Conservation (phyloP, 106 monocot genomes). For the Chionographis japonica region DNA sequence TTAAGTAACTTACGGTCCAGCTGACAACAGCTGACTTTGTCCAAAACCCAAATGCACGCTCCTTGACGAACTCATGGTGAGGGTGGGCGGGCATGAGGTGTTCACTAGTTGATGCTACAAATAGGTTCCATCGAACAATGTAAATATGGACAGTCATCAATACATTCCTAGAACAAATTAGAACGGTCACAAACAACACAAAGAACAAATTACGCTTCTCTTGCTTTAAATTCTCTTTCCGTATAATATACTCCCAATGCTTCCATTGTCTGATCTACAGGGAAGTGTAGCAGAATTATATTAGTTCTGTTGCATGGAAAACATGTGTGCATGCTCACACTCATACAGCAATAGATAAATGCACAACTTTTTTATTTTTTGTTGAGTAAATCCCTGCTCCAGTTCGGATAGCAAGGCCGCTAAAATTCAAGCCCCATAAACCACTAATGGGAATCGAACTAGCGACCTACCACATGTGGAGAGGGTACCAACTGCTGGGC, state of each 20-base stretch:
- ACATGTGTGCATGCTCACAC: neutral
- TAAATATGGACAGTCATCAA: neutral
- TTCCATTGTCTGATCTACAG: constrained; percentile 70
- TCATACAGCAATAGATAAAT: neutral
- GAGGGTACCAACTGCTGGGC: too few relatives aligned
- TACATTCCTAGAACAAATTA: neutral
- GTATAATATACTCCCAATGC: constrained; percentile 65
- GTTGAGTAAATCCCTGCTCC: too few relatives aligned
- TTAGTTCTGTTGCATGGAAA: neutral
- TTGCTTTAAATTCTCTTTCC: constrained; percentile 16
- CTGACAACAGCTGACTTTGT: constrained; percentile 45
- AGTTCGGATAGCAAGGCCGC: too few relatives aligned
- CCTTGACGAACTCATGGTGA: constrained; percentile 34
- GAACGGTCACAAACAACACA: neutral
- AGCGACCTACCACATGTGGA: too few relatives aligned
- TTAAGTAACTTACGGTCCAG: constrained; percentile 46
- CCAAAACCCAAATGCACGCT: constrained; percentile 43
- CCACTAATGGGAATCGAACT: too few relatives aligned
- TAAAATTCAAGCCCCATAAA: too few relatives aligned
- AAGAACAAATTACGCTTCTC: constrained; percentile 18
- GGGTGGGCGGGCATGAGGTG: constrained; percentile 1
- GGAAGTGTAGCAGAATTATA: neutral
- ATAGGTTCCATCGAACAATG: neutral
- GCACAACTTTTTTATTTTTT: too few relatives aligned
- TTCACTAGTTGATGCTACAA: constrained; percentile 14